Evolutionary conservation across 805 yeast species (phyloP).

Genomic region (Cyberlindnera nakhonratchasimensis): DNA sequence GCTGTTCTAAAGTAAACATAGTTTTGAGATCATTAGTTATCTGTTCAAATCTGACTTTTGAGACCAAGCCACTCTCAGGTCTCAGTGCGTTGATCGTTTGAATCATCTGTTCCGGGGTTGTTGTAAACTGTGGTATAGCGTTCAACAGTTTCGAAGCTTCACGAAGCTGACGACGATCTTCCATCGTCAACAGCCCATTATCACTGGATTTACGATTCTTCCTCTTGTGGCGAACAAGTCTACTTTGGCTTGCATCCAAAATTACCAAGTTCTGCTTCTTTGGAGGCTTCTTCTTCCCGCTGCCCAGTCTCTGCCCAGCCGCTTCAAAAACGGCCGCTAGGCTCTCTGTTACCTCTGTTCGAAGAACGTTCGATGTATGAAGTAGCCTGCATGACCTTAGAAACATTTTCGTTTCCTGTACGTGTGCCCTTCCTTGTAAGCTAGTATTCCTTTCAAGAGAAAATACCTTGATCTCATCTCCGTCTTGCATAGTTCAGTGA

Average conservation of each 20-base stretch:
- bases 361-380: constrained; percentile 7
- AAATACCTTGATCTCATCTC: too few relatives aligned
- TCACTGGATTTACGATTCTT: not conserved
- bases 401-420: not conserved
- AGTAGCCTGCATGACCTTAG: constrained; percentile 5
- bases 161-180: constrained; percentile 7
- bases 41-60: constrained; percentile 21
- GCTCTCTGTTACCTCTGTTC: not conserved
- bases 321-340: not conserved
- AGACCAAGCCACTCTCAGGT: constrained; percentile 18
- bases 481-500: too few relatives aligned
- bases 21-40: constrained; percentile 12
- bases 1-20: constrained; percentile 18
- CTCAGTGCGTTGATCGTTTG: constrained; percentile 13
- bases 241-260: constrained; percentile 23
- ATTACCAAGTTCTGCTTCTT: constrained; percentile 23
- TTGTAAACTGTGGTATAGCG: not conserved
- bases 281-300: constrained; percentile 27
- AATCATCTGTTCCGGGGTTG: constrained; percentile 7
- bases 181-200: not conserved
- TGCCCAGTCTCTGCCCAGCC: constrained; percentile 13
- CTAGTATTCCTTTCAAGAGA: too few relatives aligned
- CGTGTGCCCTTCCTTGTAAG: not conserved
- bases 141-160: constrained; percentile 12
- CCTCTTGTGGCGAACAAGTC: constrained; percentile 12